Percentiles rank a stretch among this genome's conserved stretches.
Conservation (phyloP, 805 yeast genomes). For the Danielia oregonensis region DNA sequence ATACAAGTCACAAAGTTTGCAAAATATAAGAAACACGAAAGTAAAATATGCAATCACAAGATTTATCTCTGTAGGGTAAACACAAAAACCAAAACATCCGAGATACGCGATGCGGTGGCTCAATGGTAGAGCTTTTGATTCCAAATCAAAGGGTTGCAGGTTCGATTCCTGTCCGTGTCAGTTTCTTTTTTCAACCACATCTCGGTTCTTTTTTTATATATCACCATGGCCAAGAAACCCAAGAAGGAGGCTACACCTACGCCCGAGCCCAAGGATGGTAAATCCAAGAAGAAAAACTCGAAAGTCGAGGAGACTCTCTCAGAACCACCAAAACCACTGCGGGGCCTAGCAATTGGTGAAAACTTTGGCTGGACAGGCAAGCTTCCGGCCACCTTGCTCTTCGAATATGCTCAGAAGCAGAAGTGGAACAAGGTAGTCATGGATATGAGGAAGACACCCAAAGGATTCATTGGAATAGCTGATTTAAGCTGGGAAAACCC, state of each 20-base stretch:
- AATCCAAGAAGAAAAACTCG: slow-evolving; percentile 6
- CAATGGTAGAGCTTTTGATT: slow-evolving; percentile 24
- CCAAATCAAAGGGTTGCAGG: slow-evolving; percentile 24
- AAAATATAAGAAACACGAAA: too few relatives aligned
- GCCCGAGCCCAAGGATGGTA: slow-evolving; percentile 4
- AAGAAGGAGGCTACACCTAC: slow-evolving; percentile 6
- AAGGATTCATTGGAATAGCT: slow-evolving; percentile 65
- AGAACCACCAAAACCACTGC: slow-evolving; percentile 26
- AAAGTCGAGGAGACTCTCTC: slow-evolving; percentile 4
- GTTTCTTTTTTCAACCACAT: slow-evolving; percentile 2
- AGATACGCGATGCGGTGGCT: slow-evolving; percentile 18
- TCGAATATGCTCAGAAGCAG: slow-evolving; percentile 81
- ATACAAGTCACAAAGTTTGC: not conserved
- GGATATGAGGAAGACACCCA: slow-evolving; percentile 49
- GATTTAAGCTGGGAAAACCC: slow-evolving; percentile 72
- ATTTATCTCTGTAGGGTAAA: too few relatives aligned
- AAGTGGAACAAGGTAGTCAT: slow-evolving; percentile 88
- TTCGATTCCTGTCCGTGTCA: slow-evolving; percentile 24
- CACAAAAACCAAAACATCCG: too few relatives aligned
- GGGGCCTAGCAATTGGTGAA: slow-evolving; percentile 46
- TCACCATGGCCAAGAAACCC: slow-evolving; percentile 8
- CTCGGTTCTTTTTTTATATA: not conserved
- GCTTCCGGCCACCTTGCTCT: slow-evolving; percentile 78
- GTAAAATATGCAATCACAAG: too few relatives aligned
- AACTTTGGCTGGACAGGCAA: slow-evolving; percentile 92